These are phyloP conservation scores for Ogataea methanolica DNA, from an alignment of 805 yeast species.

Conservation along the genomic window DNA sequence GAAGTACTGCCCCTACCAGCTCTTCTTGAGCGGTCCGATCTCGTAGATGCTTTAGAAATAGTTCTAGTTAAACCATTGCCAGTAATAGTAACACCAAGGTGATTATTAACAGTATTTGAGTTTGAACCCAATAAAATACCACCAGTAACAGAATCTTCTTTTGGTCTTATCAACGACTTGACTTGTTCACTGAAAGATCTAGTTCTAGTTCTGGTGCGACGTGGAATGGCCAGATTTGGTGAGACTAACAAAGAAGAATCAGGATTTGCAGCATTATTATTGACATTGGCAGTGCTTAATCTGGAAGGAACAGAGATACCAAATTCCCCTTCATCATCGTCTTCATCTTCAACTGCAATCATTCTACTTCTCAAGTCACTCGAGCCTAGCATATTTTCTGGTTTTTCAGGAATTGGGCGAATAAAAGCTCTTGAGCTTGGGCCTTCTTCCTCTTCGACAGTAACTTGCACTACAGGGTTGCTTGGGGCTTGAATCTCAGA, in stretches of 20 bases:
- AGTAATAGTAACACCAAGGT: conserved; percentile 11
- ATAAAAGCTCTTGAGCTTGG: background rate
- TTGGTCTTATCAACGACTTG: conserved; percentile 32
- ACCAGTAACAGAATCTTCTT: conserved; percentile 25
- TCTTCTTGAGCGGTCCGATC: conserved; percentile 21
- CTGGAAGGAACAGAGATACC: conserved; percentile 22
- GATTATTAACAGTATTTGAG: conserved; percentile 3
- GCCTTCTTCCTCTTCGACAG: conserved; percentile 10
- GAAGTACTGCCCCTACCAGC: conserved; percentile 10
- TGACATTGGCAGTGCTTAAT: conserved; percentile 3
- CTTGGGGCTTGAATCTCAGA: background rate
- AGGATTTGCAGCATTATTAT: background rate
- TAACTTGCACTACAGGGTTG: background rate
- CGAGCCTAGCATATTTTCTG: conserved; percentile 21
- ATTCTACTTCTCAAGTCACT: conserved; percentile 27
- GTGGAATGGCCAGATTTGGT: background rate
- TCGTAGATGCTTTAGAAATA: conserved; percentile 29
- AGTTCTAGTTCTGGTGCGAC: conserved; percentile 27
- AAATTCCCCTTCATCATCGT: conserved; percentile 25
- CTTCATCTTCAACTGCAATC: conserved; percentile 28
- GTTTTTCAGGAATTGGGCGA: conserved; percentile 9
- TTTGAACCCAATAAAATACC: conserved; percentile 25
- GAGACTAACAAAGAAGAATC: background rate
- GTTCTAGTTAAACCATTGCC: conserved; percentile 21
- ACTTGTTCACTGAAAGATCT: conserved; percentile 41